A percentile compares a stretch with the other conserved stretches of the same genome.
phyloP scores from a whole-genome alignment of 192 early-diverging fungal genomes.

The Piromyces sp. region DNA sequence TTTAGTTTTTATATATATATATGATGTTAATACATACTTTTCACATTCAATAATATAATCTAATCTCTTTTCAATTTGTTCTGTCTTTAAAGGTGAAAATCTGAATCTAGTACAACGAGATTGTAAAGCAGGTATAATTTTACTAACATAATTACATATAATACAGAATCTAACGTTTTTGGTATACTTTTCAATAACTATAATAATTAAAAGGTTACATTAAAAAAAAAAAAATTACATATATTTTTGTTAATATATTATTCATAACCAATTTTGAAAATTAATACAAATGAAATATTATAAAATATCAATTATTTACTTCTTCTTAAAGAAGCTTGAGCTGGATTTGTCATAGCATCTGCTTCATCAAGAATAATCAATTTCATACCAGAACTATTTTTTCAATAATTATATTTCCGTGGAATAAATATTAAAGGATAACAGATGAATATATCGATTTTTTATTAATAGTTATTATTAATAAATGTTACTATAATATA shows the following conservation, averaged over 20 bases:
- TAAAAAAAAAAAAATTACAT: not conserved
- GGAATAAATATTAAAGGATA: too few species aligned
- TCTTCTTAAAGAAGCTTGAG: constrained; percentile 82
- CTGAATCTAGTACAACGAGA: constrained; percentile 96
- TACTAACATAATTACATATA: constrained; percentile 95
- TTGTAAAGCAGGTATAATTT: constrained; percentile 93
- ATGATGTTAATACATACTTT: constrained; percentile 13
- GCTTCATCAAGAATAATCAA: constrained; percentile 94
- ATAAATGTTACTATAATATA: too few species aligned
- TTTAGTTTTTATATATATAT: constrained; percentile 8
- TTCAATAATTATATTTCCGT: too few species aligned
- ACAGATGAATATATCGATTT: too few species aligned
- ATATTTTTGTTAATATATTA: too few species aligned
- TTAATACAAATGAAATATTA: too few species aligned
- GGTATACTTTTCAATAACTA: constrained; percentile 97
- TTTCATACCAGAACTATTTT: constrained; percentile 79
- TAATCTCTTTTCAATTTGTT: constrained; percentile 64
- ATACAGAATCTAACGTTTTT: constrained; percentile 95
- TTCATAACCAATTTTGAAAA: too few species aligned
- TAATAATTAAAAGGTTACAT: not conserved
- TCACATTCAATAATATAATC: constrained; percentile 50
- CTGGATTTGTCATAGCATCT: constrained; percentile 84
- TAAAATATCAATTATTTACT: too few species aligned
- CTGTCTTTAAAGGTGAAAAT: constrained; percentile 68
- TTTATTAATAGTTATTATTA: too few species aligned